Conservation (phyloP, 495 filamentous ascomycete species). For the Tuber magnatum region DNA sequence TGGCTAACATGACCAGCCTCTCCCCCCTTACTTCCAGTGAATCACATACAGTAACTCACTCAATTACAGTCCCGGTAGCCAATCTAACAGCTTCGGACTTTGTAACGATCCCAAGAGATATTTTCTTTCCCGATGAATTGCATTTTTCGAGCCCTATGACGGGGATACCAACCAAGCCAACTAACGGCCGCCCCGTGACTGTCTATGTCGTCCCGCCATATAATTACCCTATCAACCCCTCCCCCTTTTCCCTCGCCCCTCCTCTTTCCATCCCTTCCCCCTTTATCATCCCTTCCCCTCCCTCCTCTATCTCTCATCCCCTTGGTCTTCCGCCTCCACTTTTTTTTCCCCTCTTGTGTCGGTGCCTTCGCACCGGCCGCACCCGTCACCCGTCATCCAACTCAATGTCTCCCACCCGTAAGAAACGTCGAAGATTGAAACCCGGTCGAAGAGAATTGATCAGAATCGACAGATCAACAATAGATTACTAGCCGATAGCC, state of each 20-base stretch:
- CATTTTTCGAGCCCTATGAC: not conserved
- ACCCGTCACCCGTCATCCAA: not conserved
- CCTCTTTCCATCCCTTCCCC: not conserved
- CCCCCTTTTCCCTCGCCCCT: not conserved
- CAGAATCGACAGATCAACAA: not conserved
- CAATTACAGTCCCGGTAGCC: not conserved
- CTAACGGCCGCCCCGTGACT: not conserved
- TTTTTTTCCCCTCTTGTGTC: not conserved
- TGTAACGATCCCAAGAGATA: not conserved
- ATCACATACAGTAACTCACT: not conserved
- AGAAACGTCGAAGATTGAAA: conserved; percentile 6
- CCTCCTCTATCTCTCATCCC: not conserved
- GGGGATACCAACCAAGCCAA: not conserved
- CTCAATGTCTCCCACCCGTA: not conserved
- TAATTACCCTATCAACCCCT: conserved; percentile 1
- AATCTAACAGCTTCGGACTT: not conserved
- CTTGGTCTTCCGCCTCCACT: not conserved
- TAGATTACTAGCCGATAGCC: not conserved
- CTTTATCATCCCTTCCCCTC: not conserved
- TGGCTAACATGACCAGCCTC: not conserved
- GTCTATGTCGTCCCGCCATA: not conserved
- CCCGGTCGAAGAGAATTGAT: not conserved
- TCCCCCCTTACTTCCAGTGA: not conserved
- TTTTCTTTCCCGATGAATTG: not conserved
- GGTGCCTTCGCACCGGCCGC: conserved; percentile 2